Evolutionary conservation across 768 basidiomycete genomes (phyloP), one percentile per base, ranked within the genome.

Genomic region (Boletus patriciae): DNA sequence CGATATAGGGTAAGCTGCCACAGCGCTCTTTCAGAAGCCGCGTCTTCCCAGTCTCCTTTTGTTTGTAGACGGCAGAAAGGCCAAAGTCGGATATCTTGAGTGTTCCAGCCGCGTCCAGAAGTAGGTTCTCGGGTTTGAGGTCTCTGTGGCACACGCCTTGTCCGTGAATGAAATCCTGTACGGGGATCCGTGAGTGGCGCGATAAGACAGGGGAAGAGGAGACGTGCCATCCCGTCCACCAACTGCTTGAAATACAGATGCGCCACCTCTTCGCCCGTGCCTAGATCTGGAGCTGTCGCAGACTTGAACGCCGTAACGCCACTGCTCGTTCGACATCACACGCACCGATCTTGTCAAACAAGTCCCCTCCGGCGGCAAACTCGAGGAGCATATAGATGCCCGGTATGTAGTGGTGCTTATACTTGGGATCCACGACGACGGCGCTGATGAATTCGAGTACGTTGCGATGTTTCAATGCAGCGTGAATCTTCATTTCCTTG

Each of bases 301-400:
- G 21, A 53, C 38, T 37, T 50, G 25, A 55, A 43, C 8, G 16
- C 3, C 42, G 47, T 36, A 44, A 34, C 50, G 43, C 23, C 21
- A 31, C 19, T 4, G 42, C 9, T 13, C 34, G 50, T 2, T 33
- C 11, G 21, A 46, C 1, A 41, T 46, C 13, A 62, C 48, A 71
- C 88, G 42, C 66, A 96, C 96, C 91, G 50, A 99, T 99, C 78
- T 98, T 99, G 73, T 99, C 97, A 70, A 99, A 99, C 33, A 99
- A 74, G 72, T 98, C 97, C 0, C 97, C 97, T 21, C 94, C 95
- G 1, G 85, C 85, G 0, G 96, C 97, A 34, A 96, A 76, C 70
- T 98, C 97, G 65, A 99, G 74, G 19, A 98, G 75, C 81, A 99
- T 92, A 68, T 98, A 99, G 21, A 94, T 80, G 0, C 90, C 96